A percentile compares a stretch with the other conserved stretches of the same genome.
These are phyloP conservation scores for Boletus rubescentipes DNA, from an alignment of 768 basidiomycete species.

Conservation along the genomic window DNA sequence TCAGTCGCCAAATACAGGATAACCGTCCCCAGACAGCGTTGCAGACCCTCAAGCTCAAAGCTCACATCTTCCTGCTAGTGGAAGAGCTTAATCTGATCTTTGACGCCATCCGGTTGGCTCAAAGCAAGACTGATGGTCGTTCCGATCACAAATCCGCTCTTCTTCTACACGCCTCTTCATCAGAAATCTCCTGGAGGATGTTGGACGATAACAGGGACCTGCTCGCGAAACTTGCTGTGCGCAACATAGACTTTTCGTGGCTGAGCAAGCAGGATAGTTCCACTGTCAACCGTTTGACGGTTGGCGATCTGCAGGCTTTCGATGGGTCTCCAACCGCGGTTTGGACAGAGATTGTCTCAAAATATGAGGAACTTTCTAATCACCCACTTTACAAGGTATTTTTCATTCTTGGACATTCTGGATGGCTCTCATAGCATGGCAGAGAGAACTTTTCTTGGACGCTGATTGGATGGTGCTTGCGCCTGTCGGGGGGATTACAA, in stretches of 20 bases:
- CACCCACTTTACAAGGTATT: constrained; percentile 72
- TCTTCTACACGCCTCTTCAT: constrained; percentile 75
- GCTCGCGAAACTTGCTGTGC: constrained; percentile 83
- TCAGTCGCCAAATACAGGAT: constrained; percentile 33
- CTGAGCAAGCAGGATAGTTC: constrained; percentile 86
- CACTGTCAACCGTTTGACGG: constrained; percentile 69
- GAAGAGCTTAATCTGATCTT: constrained; percentile 85
- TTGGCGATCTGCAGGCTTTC: constrained; percentile 80
- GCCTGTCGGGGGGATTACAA: constrained; percentile 90
- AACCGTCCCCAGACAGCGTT: constrained; percentile 42
- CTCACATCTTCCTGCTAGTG: constrained; percentile 67
- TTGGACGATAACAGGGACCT: constrained; percentile 68
- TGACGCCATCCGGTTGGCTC: constrained; percentile 81
- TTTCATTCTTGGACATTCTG: neutral
- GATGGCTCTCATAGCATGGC: constrained; percentile 11
- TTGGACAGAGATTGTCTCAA: constrained; percentile 87
- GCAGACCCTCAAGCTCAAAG: constrained; percentile 65
- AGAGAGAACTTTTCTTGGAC: constrained; percentile 72
- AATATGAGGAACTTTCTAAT: constrained; percentile 66
- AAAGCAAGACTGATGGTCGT: constrained; percentile 66
- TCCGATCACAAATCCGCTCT: constrained; percentile 78
- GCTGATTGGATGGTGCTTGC: constrained; percentile 83
- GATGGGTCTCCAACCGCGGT: constrained; percentile 80
- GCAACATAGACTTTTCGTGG: constrained; percentile 78
- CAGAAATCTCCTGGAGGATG: constrained; percentile 92